Base-by-base conservation (phyloP, 2,329 filamentous ascomycete genomes). In the Colletotrichum theobromicola region DNA sequence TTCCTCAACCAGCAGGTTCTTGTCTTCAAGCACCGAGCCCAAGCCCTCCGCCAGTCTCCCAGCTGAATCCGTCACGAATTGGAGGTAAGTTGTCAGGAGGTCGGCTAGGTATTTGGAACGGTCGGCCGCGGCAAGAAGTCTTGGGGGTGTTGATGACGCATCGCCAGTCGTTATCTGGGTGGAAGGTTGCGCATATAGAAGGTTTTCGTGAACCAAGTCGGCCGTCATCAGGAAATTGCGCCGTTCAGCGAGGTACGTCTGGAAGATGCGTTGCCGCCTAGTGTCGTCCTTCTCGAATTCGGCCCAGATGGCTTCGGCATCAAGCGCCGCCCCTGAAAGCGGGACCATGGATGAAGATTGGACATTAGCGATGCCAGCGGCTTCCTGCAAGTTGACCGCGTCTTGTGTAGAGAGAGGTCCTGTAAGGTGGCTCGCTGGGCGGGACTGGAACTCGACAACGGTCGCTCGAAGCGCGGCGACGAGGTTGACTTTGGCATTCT, bases 401-500 rank as follows among this genome's bases (percentile, higher is more conserved):
- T 97, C 95, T 78, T 97, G 94, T 61, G 93, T 92, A 1, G 94
- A 95, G 71, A 96, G 91, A 2, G 92, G 91, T 16, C 90, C 90
- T 55, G 92, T 87, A 2, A 98, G 89, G 78, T 95, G 93, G 60
- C 89, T 88, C n/a, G 91, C 88, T n/a, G 95, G 87, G 42, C 95
- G 91, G 77, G 90, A 91, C 84, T 98, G 96, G 88, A 94, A 94
- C 88, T 98, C 97, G 60, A 97, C 85, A 8, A 97, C 87, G 4
- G 93, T 93, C 57, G 98, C 88, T 74, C 97, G 91, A 79, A 99
- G 87, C 30, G 96, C 95, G 15, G 93, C 91, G 57, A 97, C 87
- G 82, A 98, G 93, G 82, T 97, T 95, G 77, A 98, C 91, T 58
- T 91, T 89, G 65, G 93, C 91, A 80, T 93, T 91, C 79, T 93